phyloP scores from a whole-genome alignment of 2,329 filamentous ascomycete genomes.

The Raffaelea albimanens region DNA sequence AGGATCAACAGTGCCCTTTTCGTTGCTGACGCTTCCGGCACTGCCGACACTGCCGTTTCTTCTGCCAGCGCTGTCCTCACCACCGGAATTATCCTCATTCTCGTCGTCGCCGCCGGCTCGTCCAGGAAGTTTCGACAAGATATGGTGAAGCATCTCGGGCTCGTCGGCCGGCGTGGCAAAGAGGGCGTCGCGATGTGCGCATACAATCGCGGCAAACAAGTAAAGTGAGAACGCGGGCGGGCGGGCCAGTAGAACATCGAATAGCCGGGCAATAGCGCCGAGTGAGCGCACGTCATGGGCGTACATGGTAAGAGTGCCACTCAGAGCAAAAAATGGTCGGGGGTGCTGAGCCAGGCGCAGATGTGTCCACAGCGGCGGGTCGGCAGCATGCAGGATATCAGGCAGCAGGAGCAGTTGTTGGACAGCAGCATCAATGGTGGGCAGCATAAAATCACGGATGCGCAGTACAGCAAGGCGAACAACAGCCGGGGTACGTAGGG shows the following conservation, averaged over 20 bases:
- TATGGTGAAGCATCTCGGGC: constrained; percentile 84
- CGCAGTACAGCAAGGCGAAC: constrained; percentile 78
- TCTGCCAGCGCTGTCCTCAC: constrained; percentile 66
- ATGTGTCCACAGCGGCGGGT: constrained; percentile 63
- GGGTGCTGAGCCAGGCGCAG: constrained; percentile 56
- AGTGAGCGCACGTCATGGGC: constrained; percentile 92
- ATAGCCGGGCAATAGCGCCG: constrained; percentile 77
- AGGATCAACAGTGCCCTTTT: constrained; percentile 26
- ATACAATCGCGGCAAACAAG: constrained; percentile 80
- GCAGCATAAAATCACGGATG: constrained; percentile 97
- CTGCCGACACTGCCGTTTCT: too few relatives aligned
- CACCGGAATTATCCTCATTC: constrained; percentile 41
- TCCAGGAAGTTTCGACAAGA: constrained; percentile 76
- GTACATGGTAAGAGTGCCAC: constrained; percentile 92
- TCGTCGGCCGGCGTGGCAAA: constrained; percentile 74
- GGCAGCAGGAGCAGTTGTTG: constrained; percentile 82
- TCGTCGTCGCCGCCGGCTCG: background rate
- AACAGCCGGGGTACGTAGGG: constrained; percentile 52
- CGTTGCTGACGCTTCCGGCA: background rate
- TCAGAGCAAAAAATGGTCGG: constrained; percentile 77
- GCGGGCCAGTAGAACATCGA: constrained; percentile 80
- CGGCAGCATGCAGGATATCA: constrained; percentile 63
- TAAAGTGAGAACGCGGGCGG: constrained; percentile 88
- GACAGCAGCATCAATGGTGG: constrained; percentile 70
- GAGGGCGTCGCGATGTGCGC: constrained; percentile 73